These are phyloP conservation scores for Clohesyomyces aquaticus DNA, from an alignment of 495 filamentous ascomycete species.

Conservation along the genomic window DNA sequence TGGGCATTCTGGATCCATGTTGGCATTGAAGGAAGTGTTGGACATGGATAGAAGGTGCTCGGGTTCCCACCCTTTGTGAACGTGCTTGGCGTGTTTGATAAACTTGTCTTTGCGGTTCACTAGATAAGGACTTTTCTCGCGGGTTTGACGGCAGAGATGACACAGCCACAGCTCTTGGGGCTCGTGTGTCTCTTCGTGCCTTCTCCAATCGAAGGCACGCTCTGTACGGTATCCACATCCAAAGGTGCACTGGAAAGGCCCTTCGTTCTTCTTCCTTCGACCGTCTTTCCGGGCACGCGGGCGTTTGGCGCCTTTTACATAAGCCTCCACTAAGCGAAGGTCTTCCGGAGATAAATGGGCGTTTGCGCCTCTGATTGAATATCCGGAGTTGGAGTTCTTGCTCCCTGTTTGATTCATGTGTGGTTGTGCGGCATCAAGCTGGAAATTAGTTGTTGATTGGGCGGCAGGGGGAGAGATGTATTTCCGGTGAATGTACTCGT, in stretches of 20 bases:
- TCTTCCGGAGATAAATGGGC: constrained; percentile 12
- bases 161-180: constrained; percentile 40
- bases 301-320: constrained; percentile 22
- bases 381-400: background rate
- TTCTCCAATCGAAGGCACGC: constrained; percentile 34
- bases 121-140: constrained; percentile 24
- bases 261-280: constrained; percentile 28
- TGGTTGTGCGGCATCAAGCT: background rate
- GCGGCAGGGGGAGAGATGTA: background rate
- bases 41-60: constrained; percentile 30
- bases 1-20: constrained; percentile 28
- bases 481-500: constrained; percentile 25
- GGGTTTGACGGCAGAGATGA: constrained; percentile 17
- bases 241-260: constrained; percentile 32
- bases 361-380: constrained; percentile 22
- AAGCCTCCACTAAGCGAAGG: constrained; percentile 25
- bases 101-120: constrained; percentile 39
- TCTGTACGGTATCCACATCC: constrained; percentile 36
- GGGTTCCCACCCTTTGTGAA: constrained; percentile 13
- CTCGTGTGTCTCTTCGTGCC: constrained; percentile 40
- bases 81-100: constrained; percentile 29
- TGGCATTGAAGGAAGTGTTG: constrained; percentile 19
- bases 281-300: constrained; percentile 27
- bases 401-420: background rate
- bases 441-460: background rate